Conservation (phyloP, 1,284 basidiomycete species). For the Leccinum subspadiceum region DNA sequence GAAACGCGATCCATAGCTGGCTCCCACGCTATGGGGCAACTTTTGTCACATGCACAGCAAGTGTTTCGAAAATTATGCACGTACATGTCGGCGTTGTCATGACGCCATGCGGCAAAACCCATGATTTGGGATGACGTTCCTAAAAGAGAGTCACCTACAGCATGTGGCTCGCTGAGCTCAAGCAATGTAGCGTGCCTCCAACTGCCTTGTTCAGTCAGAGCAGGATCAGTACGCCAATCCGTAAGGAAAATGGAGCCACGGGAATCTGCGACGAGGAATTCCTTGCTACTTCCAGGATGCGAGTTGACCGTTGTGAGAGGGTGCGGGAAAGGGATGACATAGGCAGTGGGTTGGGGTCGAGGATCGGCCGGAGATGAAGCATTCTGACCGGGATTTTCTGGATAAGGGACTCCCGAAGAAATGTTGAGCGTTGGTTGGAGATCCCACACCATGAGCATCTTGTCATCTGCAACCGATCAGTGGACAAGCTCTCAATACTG, state of each 20-base stretch:
- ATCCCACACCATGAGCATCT: constrained; percentile 82
- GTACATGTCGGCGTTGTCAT: constrained; percentile 68
- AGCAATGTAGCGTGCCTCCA: constrained; percentile 62
- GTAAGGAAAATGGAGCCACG: constrained; percentile 70
- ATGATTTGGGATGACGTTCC: constrained; percentile 48
- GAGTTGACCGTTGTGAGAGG: constrained; percentile 65
- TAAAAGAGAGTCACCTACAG: constrained; percentile 51
- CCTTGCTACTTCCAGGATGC: constrained; percentile 72
- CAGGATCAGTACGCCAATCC: constrained; percentile 75
- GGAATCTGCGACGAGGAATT: constrained; percentile 72
- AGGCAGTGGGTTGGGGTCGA: constrained; percentile 70
- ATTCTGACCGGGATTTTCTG: constrained; percentile 18
- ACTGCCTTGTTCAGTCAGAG: constrained; percentile 47
- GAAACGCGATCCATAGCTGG: constrained; percentile 65
- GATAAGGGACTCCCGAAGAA: constrained; percentile 34
- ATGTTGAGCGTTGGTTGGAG: constrained; percentile 54
- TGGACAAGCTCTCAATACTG: not conserved
- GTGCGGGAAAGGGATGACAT: constrained; percentile 68
- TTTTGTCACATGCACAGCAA: constrained; percentile 8
- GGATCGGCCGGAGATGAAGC: constrained; percentile 23
- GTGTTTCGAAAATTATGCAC: constrained; percentile 27
- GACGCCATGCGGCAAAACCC: constrained; percentile 66
- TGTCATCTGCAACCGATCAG: constrained; percentile 54
- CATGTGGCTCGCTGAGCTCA: constrained; percentile 69
- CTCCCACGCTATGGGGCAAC: constrained; percentile 56